Evolutionary conservation across 2,329 filamentous ascomycete genomes (phyloP).

Genomic region (Diaporthe caulivora): DNA sequence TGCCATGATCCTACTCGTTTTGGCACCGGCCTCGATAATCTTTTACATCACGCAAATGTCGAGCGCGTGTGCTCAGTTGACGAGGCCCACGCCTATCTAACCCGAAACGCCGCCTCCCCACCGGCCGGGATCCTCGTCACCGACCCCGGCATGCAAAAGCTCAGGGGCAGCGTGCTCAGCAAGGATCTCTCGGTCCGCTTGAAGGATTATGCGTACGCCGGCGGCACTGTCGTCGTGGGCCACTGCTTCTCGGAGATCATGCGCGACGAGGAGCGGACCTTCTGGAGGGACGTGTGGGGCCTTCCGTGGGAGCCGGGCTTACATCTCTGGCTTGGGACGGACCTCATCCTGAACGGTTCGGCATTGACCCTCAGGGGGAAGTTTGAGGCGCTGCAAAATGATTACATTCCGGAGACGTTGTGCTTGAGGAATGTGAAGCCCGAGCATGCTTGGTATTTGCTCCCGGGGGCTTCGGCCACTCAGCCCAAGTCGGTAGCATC

Average conservation of each 20-base stretch:
- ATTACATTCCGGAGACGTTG: not conserved
- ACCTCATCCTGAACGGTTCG: not conserved
- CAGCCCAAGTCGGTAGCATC: not conserved
- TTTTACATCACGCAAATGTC: not conserved
- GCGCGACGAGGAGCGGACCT: not conserved
- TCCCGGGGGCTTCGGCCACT: not conserved
- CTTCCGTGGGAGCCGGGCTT: not conserved
- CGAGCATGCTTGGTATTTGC: not conserved
- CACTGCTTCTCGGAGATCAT: not conserved
- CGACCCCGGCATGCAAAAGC: not conserved
- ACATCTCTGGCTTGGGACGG: not conserved
- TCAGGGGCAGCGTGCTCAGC: too few relatives aligned
- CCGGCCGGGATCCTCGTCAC: not conserved
- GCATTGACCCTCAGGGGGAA: not conserved
- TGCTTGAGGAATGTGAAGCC: not conserved
- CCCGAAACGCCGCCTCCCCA: not conserved
- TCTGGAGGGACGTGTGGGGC: not conserved
- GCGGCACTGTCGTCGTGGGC: not conserved
- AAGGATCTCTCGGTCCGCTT: not conserved
- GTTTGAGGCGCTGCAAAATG: not conserved
- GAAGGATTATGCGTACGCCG: not conserved
- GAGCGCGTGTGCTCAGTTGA: not conserved
- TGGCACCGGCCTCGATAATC: not conserved
- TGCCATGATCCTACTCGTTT: not conserved
- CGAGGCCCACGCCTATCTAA: not conserved